These are phyloP conservation scores for Ilex paraguariensis DNA, from an alignment of 305 asterid genomes.

Conservation along the genomic window DNA sequence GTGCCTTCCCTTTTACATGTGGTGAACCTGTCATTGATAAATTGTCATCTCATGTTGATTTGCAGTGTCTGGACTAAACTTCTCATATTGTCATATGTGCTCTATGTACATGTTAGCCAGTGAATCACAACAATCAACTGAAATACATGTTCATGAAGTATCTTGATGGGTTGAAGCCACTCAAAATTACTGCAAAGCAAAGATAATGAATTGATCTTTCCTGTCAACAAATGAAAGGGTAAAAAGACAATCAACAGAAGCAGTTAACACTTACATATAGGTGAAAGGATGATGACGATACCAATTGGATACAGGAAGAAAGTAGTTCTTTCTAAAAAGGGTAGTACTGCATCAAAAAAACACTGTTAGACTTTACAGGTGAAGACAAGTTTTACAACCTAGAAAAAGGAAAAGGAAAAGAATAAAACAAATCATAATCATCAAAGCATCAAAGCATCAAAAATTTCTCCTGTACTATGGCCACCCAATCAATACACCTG, in stretches of 20 bases:
- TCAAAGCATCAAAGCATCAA: too few relatives aligned
- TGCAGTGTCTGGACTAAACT: too few relatives aligned
- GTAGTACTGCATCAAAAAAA: slow-evolving; percentile 33
- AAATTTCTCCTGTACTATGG: too few relatives aligned
- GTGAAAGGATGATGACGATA: slow-evolving; percentile 38
- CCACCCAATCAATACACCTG: too few relatives aligned
- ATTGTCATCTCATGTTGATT: too few relatives aligned
- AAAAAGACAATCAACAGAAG: slow-evolving; percentile 4
- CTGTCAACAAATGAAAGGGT: background rate
- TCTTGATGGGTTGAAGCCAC: slow-evolving; percentile 95
- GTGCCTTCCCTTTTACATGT: too few relatives aligned
- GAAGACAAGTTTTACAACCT: background rate
- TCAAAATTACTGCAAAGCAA: slow-evolving; percentile 45
- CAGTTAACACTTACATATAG: slow-evolving; percentile 49
- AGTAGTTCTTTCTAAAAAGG: slow-evolving; percentile 48
- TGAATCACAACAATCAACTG: slow-evolving; percentile 47
- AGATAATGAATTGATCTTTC: too few relatives aligned
- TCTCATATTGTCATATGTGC: too few relatives aligned
- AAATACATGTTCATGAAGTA: slow-evolving; percentile 84
- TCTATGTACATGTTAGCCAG: too few relatives aligned
- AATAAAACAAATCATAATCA: slow-evolving; percentile 1
- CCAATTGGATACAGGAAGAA: slow-evolving; percentile 52
- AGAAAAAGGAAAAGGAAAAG: slow-evolving; percentile 1
- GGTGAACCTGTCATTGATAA: too few relatives aligned
- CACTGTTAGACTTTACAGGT: background rate